Percentiles rank a stretch among this genome's conserved stretches.
These are phyloP conservation scores for Effrenium voratum DNA, from an alignment of 73 alveolate species.

Conservation along the genomic window DNA sequence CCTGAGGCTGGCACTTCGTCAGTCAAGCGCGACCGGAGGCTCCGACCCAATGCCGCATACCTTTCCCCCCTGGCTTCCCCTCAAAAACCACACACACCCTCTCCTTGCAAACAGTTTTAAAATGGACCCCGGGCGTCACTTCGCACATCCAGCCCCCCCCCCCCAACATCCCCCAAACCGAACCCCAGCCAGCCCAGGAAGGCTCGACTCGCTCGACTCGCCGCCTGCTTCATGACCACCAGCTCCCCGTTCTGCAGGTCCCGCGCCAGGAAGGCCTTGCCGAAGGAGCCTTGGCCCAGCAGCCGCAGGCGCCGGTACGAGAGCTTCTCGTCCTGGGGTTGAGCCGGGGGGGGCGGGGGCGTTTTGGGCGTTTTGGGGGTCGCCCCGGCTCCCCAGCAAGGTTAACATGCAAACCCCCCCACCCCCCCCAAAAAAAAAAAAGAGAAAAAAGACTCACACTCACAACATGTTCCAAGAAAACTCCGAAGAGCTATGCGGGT, in stretches of 20 bases:
- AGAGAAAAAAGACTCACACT: too few relatives aligned
- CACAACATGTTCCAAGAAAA: too few relatives aligned
- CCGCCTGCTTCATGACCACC: slow-evolving; percentile 56
- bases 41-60: background rate
- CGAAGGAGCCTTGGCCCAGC: slow-evolving; percentile 92
- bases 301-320: slow-evolving; percentile 65
- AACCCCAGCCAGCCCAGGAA: too few relatives aligned
- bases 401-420: too few relatives aligned
- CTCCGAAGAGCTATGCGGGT: too few relatives aligned
- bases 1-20: slow-evolving; percentile 8
- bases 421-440: too few relatives aligned
- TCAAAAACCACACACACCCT: background rate
- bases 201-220: background rate
- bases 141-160: too few relatives aligned
- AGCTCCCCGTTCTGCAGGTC: slow-evolving; percentile 68
- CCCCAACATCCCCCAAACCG: too few relatives aligned
- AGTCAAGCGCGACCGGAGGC: background rate
- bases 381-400: too few relatives aligned
- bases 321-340: slow-evolving; percentile 63
- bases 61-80: background rate
- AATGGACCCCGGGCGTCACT: background rate
- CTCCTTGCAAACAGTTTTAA: background rate
- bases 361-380: too few relatives aligned
- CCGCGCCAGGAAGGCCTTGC: slow-evolving; percentile 84
- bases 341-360: too few relatives aligned